These are phyloP conservation scores for Pythium folliculosum DNA, from an alignment of 352 stramenopile genomes.

Conservation along the genomic window DNA sequence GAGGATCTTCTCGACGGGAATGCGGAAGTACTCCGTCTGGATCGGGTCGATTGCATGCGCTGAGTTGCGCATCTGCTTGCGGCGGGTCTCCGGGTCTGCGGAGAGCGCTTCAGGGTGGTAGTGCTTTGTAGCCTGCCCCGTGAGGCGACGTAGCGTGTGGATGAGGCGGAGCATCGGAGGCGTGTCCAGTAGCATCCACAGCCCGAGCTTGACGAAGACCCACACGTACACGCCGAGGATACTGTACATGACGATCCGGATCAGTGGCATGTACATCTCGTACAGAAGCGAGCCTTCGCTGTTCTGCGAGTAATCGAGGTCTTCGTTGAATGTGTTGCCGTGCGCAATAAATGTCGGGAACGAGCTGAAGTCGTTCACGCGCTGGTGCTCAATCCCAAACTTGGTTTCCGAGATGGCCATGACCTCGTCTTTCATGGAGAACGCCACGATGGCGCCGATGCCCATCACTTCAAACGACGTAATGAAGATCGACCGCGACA, in stretches of 20 bases:
- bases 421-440: background rate
- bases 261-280: constrained; percentile 25
- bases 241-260: constrained; percentile 7
- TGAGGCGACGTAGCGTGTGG: background rate
- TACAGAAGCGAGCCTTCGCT: constrained; percentile 13
- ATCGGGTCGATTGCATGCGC: background rate
- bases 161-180: background rate
- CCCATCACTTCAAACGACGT: constrained; percentile 20
- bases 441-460: background rate
- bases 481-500: constrained; percentile 22
- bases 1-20: background rate
- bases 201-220: constrained; percentile 3
- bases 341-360: background rate
- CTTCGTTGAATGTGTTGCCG: constrained; percentile 3
- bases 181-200: background rate
- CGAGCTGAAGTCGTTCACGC: background rate
- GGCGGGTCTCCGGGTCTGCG: background rate
- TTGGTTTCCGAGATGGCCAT: constrained; percentile 4
- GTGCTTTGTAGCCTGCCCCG: background rate
- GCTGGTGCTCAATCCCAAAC: constrained; percentile 4
- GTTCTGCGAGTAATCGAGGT: constrained; percentile 19
- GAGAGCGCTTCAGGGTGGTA: background rate
- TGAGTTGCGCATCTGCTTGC: background rate
- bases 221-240: background rate
- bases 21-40: background rate